phyloP scores from a whole-genome alignment of 441 rosid genomes.

The Kokia cookei region DNA sequence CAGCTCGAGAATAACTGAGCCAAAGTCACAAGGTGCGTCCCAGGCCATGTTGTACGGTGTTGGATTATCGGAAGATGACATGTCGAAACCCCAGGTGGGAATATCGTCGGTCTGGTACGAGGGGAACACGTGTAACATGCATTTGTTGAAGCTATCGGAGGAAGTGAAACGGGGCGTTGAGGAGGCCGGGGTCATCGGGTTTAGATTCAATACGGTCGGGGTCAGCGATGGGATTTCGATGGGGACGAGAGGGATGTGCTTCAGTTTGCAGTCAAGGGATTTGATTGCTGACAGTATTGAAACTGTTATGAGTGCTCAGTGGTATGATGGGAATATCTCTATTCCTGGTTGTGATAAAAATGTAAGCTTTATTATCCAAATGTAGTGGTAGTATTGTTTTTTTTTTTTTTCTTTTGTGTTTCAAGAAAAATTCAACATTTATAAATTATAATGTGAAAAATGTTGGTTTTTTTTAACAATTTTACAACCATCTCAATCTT shows the following conservation, averaged over 20 bases:
- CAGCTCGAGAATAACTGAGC: slow-evolving; percentile 79
- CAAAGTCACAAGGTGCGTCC: slow-evolving; percentile 95
- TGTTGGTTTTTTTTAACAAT: not conserved
- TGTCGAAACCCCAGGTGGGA: slow-evolving; percentile 82
- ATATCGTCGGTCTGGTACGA: slow-evolving; percentile 97
- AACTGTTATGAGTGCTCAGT: slow-evolving; percentile 98
- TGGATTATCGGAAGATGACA: slow-evolving; percentile 79
- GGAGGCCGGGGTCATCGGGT: slow-evolving; percentile 84
- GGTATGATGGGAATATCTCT: slow-evolving; percentile 96
- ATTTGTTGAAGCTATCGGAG: slow-evolving; percentile 69
- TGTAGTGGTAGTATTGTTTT: not conserved
- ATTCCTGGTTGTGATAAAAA: slow-evolving; percentile 98
- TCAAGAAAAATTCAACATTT: not conserved
- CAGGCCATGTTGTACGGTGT: slow-evolving; percentile 95
- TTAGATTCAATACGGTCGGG: slow-evolving; percentile 88
- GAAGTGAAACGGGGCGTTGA: slow-evolving; percentile 79
- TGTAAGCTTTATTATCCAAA: slow-evolving; percentile 32
- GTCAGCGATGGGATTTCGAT: slow-evolving; percentile 94
- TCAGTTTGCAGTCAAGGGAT: slow-evolving; percentile 89
- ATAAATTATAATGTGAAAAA: not conserved
- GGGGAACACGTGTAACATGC: slow-evolving; percentile 98
- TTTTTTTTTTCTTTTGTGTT: not conserved
- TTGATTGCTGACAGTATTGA: slow-evolving; percentile 97
- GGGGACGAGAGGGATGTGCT: slow-evolving; percentile 96
- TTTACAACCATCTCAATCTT: slow-evolving; percentile 6